Evolutionary conservation across 73 alveolate genomes (phyloP).

Genomic region (Blepharisma stoltei): DNA sequence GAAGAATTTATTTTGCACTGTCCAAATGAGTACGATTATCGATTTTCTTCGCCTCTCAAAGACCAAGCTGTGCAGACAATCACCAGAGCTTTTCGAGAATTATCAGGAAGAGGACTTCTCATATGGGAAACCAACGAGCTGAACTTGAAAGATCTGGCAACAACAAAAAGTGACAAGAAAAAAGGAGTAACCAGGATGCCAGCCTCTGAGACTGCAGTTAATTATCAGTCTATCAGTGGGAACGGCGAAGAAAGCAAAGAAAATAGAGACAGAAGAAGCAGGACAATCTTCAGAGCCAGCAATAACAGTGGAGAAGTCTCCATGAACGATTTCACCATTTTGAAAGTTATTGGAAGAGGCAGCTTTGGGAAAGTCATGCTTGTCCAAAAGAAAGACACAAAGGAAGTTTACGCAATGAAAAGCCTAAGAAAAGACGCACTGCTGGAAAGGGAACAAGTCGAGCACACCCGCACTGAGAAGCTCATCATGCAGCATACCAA

Average conservation of each 20-base stretch:
- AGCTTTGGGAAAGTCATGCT: conserved; percentile 89
- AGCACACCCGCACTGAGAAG: conserved; percentile 76
- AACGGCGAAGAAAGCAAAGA: too few relatives aligned
- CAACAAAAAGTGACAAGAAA: too few relatives aligned
- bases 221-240: too few relatives aligned
- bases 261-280: too few relatives aligned
- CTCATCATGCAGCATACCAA: conserved; percentile 58
- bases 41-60: conserved; percentile 26
- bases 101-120: too few relatives aligned
- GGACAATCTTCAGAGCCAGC: too few relatives aligned
- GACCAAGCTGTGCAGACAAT: too few relatives aligned
- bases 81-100: too few relatives aligned
- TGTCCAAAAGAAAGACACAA: conserved; percentile 70
- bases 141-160: too few relatives aligned
- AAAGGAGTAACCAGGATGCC: too few relatives aligned
- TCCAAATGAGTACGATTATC: conserved; percentile 65
- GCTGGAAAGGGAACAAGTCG: conserved; percentile 59
- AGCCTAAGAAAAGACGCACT: conserved; percentile 64
- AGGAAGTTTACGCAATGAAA: conserved; percentile 87
- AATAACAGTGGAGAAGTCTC: conserved; percentile 35
- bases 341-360: conserved; percentile 88
- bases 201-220: too few relatives aligned
- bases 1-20: conserved; percentile 63
- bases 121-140: too few relatives aligned
- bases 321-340: conserved; percentile 69